Evolutionary conservation across 305 asterid species (phyloP).

Genomic region (Solanum aculeatissimum): DNA sequence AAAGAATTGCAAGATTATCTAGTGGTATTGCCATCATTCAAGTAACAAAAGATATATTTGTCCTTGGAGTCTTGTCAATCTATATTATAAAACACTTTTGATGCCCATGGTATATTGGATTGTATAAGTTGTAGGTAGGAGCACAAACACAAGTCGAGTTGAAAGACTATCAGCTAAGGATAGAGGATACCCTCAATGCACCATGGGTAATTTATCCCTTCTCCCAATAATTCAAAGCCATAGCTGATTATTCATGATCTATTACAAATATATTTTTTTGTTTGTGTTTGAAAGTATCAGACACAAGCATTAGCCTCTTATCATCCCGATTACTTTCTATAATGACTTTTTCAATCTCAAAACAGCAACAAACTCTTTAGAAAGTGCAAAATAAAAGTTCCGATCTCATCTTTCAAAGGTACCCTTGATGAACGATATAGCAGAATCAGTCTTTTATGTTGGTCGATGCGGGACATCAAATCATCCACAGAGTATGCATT

Average conservation of each 20-base stretch:
- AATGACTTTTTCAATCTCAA: neutral
- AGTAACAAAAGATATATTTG: constrained; percentile 17
- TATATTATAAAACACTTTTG: neutral
- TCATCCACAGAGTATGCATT: no score
- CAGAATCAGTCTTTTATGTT: neutral
- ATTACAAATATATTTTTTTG: neutral
- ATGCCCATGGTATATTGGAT: neutral
- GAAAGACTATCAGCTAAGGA: constrained; percentile 71
- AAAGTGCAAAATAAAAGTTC: neutral
- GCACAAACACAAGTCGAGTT: constrained; percentile 71
- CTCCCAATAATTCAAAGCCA: neutral
- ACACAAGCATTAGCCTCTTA: neutral
- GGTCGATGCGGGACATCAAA: neutral
- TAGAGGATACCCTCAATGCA: constrained; percentile 82
- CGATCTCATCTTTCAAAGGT: neutral
- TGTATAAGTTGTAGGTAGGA: constrained; percentile 41
- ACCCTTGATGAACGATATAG: neutral
- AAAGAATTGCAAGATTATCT: constrained; percentile 74
- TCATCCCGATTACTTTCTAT: neutral
- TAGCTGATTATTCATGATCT: neutral
- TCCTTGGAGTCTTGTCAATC: neutral
- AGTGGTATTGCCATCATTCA: constrained; percentile 71
- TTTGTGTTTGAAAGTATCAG: neutral
- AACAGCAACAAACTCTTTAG: neutral
- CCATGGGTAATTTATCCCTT: constrained; percentile 48